A percentile compares a stretch with the other conserved stretches of the same genome.
phyloP scores from a whole-genome alignment of 805 yeast genomes.

The Kuraishia molischiana region DNA sequence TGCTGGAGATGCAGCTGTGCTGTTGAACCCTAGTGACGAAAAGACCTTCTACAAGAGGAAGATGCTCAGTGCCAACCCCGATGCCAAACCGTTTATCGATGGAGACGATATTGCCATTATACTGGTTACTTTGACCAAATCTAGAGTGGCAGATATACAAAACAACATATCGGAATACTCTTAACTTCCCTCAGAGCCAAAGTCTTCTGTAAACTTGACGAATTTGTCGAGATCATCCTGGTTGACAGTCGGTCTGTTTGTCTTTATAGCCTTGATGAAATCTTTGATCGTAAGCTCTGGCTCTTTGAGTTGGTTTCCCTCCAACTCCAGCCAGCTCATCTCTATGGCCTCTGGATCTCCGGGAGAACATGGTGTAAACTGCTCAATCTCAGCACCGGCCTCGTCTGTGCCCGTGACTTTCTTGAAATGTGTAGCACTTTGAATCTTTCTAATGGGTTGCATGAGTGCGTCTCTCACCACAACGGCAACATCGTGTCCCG shows the following conservation, averaged over 20 bases:
- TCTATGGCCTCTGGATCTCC: conserved; percentile 86
- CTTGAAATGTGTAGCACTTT: conserved; percentile 92
- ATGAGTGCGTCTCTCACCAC: conserved; percentile 95
- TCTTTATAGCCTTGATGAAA: conserved; percentile 84
- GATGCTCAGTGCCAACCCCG: conserved; percentile 54
- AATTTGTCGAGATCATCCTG: conserved; percentile 74
- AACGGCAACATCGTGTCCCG: conserved; percentile 95
- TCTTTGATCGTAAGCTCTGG: conserved; percentile 88
- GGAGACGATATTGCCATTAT: conserved; percentile 59
- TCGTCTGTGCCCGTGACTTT: conserved; percentile 33
- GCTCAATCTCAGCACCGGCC: conserved; percentile 24
- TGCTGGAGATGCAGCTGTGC: conserved; percentile 56
- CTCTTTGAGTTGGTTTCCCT: conserved; percentile 79
- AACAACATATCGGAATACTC: conserved; percentile 35
- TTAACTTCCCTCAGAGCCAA: conserved; percentile 93
- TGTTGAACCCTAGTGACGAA: conserved; percentile 33
- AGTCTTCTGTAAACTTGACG: conserved; percentile 82
- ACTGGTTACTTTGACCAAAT: conserved; percentile 52
- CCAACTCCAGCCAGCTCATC: conserved; percentile 90
- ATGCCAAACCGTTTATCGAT: conserved; percentile 58
- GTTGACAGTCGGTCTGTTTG: conserved; percentile 92
- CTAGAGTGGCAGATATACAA: conserved; percentile 72
- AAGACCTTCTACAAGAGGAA: conserved; percentile 51
- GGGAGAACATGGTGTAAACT: conserved; percentile 90
- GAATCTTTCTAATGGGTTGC: conserved; percentile 96